phyloP scores from a whole-genome alignment of 495 filamentous ascomycete genomes.

The Penicillium ucsense region DNA sequence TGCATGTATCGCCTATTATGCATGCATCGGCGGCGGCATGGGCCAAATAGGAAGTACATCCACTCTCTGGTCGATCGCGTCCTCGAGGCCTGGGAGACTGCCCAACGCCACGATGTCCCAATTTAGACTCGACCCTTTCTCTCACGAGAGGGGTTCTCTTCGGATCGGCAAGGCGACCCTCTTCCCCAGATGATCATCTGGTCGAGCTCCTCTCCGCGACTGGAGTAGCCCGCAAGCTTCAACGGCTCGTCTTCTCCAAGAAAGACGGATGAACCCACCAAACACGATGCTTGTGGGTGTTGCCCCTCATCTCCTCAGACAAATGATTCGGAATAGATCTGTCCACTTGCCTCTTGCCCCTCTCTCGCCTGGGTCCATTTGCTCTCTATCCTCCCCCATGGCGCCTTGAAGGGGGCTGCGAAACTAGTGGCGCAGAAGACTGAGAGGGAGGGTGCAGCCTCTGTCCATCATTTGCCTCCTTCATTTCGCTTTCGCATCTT shows the following conservation, averaged over 20 bases:
- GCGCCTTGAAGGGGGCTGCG: background rate
- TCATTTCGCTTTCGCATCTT: slow-evolving; percentile 7
- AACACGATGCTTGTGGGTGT: background rate
- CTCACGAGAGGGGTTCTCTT: background rate
- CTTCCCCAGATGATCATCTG: slow-evolving; percentile 10
- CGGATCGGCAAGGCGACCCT: background rate
- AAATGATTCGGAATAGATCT: no score
- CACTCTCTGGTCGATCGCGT: background rate
- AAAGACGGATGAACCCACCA: no score
- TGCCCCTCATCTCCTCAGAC: background rate
- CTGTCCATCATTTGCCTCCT: slow-evolving; percentile 8
- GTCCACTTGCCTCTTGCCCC: no score
- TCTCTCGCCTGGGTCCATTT: no score
- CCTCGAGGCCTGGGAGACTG: background rate
- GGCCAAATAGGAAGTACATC: background rate
- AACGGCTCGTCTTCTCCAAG: no score
- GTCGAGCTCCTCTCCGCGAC: slow-evolving; percentile 1
- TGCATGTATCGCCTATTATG: background rate
- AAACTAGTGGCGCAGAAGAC: slow-evolving; percentile 9
- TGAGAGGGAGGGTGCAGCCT: slow-evolving; percentile 4
- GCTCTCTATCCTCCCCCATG: background rate
- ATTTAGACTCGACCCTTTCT: background rate
- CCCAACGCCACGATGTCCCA: background rate
- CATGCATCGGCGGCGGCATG: no score
- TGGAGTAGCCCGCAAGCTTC: no score